These are phyloP conservation scores for Lecanosticta acicola DNA, from an alignment of 2,329 filamentous ascomycete genomes.

Conservation along the genomic window DNA sequence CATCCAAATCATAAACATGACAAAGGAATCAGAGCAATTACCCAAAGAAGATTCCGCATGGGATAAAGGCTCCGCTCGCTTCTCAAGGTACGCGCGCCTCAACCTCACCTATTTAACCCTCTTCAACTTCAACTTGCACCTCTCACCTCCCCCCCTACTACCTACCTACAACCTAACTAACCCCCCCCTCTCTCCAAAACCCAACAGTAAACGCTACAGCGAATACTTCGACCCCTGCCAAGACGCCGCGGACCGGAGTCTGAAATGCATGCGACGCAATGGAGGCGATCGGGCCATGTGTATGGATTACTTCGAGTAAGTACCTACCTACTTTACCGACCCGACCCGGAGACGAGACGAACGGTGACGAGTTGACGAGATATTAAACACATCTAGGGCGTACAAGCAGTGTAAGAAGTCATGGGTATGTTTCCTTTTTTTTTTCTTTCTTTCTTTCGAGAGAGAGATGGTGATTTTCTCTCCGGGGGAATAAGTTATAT, in stretches of 20 bases:
- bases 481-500: background rate
- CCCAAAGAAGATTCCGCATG: slow-evolving; percentile 19
- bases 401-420: slow-evolving; percentile 92
- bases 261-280: slow-evolving; percentile 84
- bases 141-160: too few species aligned
- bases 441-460: too few species aligned
- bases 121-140: too few species aligned
- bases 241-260: slow-evolving; percentile 77
- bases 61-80: slow-evolving; percentile 35
- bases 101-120: background rate
- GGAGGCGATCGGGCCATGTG: slow-evolving; percentile 85
- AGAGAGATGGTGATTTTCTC: too few species aligned
- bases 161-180: too few species aligned
- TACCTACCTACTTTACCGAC: too few species aligned
- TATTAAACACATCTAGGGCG: too few species aligned
- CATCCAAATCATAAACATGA: background rate
- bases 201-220: slow-evolving; percentile 75
- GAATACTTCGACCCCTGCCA: slow-evolving; percentile 95
- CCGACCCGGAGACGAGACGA: too few species aligned
- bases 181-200: too few species aligned
- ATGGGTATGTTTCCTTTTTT: too few species aligned
- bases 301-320: slow-evolving; percentile 90
- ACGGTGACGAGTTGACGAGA: too few species aligned
- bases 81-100: slow-evolving; percentile 35
- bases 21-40: background rate